Base-by-base conservation (phyloP, 441 rosid species). In the Biscutella auriculata region DNA sequence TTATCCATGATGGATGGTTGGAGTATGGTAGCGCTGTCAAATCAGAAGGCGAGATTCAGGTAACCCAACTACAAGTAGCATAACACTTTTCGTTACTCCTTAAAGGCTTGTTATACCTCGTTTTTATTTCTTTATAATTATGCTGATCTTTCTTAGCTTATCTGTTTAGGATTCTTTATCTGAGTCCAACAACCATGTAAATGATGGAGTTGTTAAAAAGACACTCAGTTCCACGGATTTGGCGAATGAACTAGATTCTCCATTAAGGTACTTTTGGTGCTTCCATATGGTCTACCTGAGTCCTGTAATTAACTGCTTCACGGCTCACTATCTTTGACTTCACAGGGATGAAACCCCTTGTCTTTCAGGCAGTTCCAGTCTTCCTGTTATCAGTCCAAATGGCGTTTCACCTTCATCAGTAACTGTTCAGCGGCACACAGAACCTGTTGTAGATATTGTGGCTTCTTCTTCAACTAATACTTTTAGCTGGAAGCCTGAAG, bases 1-100 rank as follows among this genome's bases (percentile, higher is more conserved):
- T 88, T 74, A 92, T 92, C 66, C 76, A 53, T 62, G 91, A 86
- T 75, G 88, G 89, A 63, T 82, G 96, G 94, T 26, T 70, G 69
- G 87, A 78, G 65, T 76, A 76, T 77, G 77, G 82, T 48, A 28
- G 60, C 62, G 77, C 70, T 44, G 52, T 72, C 63, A 67, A 68
- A 63, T 63, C 54, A 52, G 65, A 68, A 5, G 25, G 53, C 46
- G 91, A 80, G 52, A 76, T 74, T 48, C 87, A 82, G 91, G 87
- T 78, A 36, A 39, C 65, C 47, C 44, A 47, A 57, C 16, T 11
- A 21, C 51, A 14, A 43, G 6, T 58, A 40, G 1, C 25, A 34
- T 9, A 47, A 63, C 47, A 40, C 50, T 39, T 1, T 13, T 29
- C 34, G 17, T 21, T 61, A 40, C 35, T 56, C 51, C 60, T 56